phyloP scores from a whole-genome alignment of 108 stramenopile genomes.

The Pseudonitzschia delicatissima region DNA sequence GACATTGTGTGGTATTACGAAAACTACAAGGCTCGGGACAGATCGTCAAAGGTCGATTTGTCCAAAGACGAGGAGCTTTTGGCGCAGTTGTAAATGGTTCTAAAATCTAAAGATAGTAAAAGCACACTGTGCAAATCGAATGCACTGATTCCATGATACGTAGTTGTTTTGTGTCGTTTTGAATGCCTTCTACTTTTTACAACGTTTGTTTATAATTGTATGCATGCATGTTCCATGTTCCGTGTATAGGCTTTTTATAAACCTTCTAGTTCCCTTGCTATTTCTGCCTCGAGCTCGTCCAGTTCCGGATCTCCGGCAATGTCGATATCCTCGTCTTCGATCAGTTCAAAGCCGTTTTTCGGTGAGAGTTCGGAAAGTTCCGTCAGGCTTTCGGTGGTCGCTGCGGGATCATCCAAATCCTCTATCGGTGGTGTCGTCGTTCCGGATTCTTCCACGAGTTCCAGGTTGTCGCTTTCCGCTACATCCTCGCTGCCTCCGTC shows the following conservation, averaged over 20 bases:
- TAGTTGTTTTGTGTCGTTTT: too few species aligned
- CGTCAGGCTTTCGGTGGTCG: not conserved
- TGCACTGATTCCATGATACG: too few species aligned
- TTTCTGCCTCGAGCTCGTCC: conserved; percentile 88
- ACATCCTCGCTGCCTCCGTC: not conserved
- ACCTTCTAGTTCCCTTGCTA: conserved; percentile 78
- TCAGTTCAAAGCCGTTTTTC: conserved; percentile 39
- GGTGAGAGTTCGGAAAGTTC: conserved; percentile 10
- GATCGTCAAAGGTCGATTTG: conserved; percentile 53
- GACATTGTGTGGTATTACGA: conserved; percentile 75
- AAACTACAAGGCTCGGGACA: conserved; percentile 60
- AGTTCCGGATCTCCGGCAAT: conserved; percentile 43
- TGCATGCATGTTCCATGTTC: too few species aligned
- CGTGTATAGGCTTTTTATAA: too few species aligned
- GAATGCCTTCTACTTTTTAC: too few species aligned
- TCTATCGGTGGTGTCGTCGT: not conserved
- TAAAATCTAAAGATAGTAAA: too few species aligned
- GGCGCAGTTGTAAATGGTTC: conserved; percentile 16
- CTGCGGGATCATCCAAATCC: conserved; percentile 1
- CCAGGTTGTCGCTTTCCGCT: not conserved
- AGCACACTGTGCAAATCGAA: too few species aligned
- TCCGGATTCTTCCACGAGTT: conserved; percentile 4
- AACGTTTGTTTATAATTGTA: too few species aligned
- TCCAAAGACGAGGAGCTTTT: conserved; percentile 65
- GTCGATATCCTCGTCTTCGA: conserved; percentile 41